phyloP scores from a whole-genome alignment of 139 green algal genomes.

The Axilococcus clingmanii region DNA sequence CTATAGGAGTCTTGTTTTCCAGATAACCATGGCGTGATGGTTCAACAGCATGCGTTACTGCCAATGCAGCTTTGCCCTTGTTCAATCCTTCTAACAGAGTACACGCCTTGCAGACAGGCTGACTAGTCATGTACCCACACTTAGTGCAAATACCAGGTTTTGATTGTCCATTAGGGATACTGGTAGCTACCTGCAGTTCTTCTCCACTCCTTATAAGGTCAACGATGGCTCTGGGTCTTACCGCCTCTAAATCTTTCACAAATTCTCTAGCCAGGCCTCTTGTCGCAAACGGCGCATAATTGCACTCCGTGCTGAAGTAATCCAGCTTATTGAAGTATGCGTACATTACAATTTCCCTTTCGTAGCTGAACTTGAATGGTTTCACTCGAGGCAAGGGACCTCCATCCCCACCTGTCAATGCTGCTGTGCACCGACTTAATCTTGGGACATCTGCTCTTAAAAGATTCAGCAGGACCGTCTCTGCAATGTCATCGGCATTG shows the following conservation, averaged over 20 bases:
- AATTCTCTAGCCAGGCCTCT: slow-evolving; percentile 85
- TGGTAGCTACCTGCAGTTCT: slow-evolving; percentile 33
- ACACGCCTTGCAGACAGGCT: slow-evolving; percentile 85
- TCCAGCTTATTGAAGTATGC: slow-evolving; percentile 97
- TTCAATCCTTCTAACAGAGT: slow-evolving; percentile 81
- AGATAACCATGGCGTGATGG: no score
- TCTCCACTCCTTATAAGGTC: slow-evolving; percentile 80
- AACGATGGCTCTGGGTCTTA: slow-evolving; percentile 66
- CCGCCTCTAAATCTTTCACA: slow-evolving; percentile 90
- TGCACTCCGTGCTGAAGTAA: slow-evolving; percentile 95
- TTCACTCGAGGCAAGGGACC: slow-evolving; percentile 81
- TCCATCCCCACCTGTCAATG: slow-evolving; percentile 69
- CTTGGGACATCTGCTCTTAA: slow-evolving; percentile 80
- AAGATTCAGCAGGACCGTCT: slow-evolving; percentile 96
- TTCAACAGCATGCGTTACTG: slow-evolving; percentile 33
- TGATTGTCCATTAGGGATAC: neutral
- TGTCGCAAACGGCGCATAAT: slow-evolving; percentile 91
- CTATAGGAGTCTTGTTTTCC: no score
- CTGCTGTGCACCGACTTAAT: slow-evolving; percentile 68
- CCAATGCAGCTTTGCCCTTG: slow-evolving; percentile 45
- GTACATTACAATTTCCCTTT: slow-evolving; percentile 99
- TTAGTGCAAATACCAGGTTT: slow-evolving; percentile 49
- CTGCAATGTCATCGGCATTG: slow-evolving; percentile 95
- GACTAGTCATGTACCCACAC: slow-evolving; percentile 80
- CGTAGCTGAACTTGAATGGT: slow-evolving; percentile 93